A percentile compares a stretch with the other conserved stretches of the same genome.
These are phyloP conservation scores for Drechslerella coelobrocha DNA, from an alignment of 2,329 filamentous ascomycete genomes.

Conservation along the genomic window DNA sequence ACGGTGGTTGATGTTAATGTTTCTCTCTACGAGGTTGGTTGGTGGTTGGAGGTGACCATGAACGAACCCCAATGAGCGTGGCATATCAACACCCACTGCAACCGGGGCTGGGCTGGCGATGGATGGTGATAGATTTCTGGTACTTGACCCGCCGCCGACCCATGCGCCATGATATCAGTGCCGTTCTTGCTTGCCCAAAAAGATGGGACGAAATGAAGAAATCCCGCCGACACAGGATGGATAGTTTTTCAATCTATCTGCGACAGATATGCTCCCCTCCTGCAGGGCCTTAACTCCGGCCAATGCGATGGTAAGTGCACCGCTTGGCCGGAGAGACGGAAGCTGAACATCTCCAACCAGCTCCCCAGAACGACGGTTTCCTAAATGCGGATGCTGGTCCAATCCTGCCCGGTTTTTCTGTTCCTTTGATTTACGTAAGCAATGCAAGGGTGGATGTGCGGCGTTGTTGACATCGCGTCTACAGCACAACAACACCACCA, in stretches of 20 bases:
- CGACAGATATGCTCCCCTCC: neutral
- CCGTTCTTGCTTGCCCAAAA: slow-evolving; percentile 21
- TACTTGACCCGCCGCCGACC: no score
- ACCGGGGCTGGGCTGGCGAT: no score
- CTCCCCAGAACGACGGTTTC: neutral
- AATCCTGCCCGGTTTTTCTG: neutral
- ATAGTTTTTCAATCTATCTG: no score
- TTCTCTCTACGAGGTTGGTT: neutral
- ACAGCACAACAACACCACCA: neutral
- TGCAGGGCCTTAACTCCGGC: neutral
- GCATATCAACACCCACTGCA: neutral
- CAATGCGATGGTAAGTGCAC: no score
- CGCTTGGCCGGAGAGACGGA: neutral
- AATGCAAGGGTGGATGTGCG: neutral
- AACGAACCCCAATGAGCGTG: neutral
- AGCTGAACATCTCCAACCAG: neutral
- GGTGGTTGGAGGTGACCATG: no score
- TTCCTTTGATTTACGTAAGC: neutral
- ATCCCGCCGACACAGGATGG: slow-evolving; percentile 19
- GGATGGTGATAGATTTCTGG: no score
- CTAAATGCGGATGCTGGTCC: neutral
- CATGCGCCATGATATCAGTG: slow-evolving; percentile 6
- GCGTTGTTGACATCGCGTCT: neutral
- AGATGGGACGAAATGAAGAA: slow-evolving; percentile 48
- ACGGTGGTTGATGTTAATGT: neutral